Evolutionary conservation across 495 filamentous ascomycete genomes (phyloP), one percentile per base, ranked within the genome.

Genomic region (Pseudoneurospora amorphoporcata): DNA sequence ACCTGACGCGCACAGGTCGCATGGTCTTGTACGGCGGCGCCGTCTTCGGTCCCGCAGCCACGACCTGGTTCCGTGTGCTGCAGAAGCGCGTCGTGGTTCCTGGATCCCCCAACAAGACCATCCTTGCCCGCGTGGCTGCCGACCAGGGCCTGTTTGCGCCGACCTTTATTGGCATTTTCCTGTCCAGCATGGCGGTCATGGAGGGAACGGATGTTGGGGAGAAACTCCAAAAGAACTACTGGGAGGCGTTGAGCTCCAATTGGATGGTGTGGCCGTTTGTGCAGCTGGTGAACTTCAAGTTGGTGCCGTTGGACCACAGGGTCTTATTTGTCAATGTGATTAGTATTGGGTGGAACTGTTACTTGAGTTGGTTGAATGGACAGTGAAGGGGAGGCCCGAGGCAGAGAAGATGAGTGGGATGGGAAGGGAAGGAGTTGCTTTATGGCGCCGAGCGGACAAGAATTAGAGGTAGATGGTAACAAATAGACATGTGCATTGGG

Each of bases 201-300:
- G 95, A 99, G 81, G 95, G 95, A 39, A 79, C 79, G 7, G 86
- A 87, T 71, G 90, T 92, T 8, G 77, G 82, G 73, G 88, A 93
- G 76, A 97, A 94, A 86, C 83, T 94, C 70, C 80, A 86, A 43
- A 87, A 83, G 73, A 90, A 85, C 70, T 99, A 94, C 78, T 75
- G 78, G 69, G 83, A 86, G 6, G 91, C 90, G 65, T 85, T 98
- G 80, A 87, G 85, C 78, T 92, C 90, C 77, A 99, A 99, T 80
- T 94, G 92, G 86, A 88, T 93, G 81, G 85, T 99, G 68, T 99
- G 96, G 95, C 96, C 95, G 9, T 88, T 88, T 73, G 94, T 98
- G 72, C 95, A 99, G 84, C 82, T 90, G 70, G 86, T 90, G 74
- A 99, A 99, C 84, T 98, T 99, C 84, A 90, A 90, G 78, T 84